These are phyloP conservation scores for Obba rivulosa DNA, from an alignment of 768 basidiomycete genomes.

Conservation along the genomic window DNA sequence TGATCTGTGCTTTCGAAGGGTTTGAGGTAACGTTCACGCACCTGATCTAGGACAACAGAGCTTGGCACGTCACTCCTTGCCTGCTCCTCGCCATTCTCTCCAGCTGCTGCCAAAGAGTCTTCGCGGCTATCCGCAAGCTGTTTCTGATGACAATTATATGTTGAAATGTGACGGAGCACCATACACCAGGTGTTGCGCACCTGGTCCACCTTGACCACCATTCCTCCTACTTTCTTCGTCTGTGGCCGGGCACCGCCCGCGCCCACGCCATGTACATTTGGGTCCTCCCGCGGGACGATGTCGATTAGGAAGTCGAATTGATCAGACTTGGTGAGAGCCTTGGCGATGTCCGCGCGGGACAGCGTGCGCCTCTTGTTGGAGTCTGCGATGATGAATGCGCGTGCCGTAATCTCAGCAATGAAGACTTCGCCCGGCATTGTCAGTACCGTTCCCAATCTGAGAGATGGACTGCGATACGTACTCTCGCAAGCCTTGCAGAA, in stretches of 20 bases:
- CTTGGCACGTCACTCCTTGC: constrained; percentile 1
- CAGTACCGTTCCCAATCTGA: neutral
- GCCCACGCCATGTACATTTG: constrained; percentile 15
- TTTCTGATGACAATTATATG: neutral
- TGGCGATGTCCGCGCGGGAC: constrained; percentile 89
- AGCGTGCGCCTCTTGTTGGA: constrained; percentile 95
- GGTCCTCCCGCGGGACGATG: constrained; percentile 85
- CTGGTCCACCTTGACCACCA: constrained; percentile 6
- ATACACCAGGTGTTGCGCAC: neutral
- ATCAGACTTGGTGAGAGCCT: constrained; percentile 87
- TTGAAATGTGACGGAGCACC: neutral
- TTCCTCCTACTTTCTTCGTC: constrained; percentile 19
- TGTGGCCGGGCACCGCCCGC: constrained; percentile 7
- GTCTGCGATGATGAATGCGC: constrained; percentile 94
- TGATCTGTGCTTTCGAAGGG: neutral
- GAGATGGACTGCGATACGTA: constrained; percentile 37
- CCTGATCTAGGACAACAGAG: constrained; percentile 12
- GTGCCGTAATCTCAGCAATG: constrained; percentile 93
- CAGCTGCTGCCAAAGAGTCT: constrained; percentile 5
- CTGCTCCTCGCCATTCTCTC: constrained; percentile 6
- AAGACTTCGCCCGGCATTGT: constrained; percentile 60
- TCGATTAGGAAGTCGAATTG: constrained; percentile 98
- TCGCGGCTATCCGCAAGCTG: constrained; percentile 5
- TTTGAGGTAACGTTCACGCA: neutral
- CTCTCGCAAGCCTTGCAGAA: constrained; percentile 99